Percentiles rank a stretch among this genome's conserved stretches.
phyloP scores from a whole-genome alignment of 2,329 filamentous ascomycete genomes.

The Penicillium sp. region DNA sequence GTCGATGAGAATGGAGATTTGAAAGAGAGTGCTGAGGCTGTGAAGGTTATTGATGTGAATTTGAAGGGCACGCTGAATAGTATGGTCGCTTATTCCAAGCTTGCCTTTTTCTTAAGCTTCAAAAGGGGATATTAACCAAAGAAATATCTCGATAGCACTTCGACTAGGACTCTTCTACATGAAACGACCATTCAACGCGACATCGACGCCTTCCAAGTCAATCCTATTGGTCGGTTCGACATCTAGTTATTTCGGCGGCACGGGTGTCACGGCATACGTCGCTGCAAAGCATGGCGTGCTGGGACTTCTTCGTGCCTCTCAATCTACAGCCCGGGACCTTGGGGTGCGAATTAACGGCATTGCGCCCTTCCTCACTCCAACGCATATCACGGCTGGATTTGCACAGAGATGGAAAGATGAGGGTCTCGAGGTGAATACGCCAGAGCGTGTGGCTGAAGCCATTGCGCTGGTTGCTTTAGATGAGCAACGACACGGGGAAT shows the following conservation, averaged over 20 bases:
- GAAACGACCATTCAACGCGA: constrained; percentile 4
- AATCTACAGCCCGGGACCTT: constrained; percentile 35
- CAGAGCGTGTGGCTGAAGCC: constrained; percentile 45
- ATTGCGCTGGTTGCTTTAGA: constrained; percentile 44
- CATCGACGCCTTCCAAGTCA: constrained; percentile 32
- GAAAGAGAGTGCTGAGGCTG: constrained; percentile 26
- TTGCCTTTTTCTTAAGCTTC: not conserved
- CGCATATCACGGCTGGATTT: constrained; percentile 46
- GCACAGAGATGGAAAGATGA: constrained; percentile 40
- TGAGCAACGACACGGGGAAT: constrained; percentile 27
- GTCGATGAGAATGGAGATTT: constrained; percentile 24
- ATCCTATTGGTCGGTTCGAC: constrained; percentile 46
- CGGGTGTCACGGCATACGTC: constrained; percentile 46
- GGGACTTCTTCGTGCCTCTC: constrained; percentile 43
- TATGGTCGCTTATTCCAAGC: constrained; percentile 17
- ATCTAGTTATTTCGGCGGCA: constrained; percentile 48
- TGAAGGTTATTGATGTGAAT: constrained; percentile 45
- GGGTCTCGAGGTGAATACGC: constrained; percentile 45
- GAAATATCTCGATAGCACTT: constrained; percentile 28
- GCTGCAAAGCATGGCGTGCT: constrained; percentile 48
- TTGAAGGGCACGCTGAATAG: constrained; percentile 50
- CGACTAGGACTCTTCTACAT: constrained; percentile 32
- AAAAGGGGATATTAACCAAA: constrained; percentile 9
- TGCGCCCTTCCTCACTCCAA: constrained; percentile 50
- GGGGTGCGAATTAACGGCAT: constrained; percentile 48